Evolutionary conservation across 139 green algal genomes (phyloP).

Genomic region (Volvox reticuliferus): DNA sequence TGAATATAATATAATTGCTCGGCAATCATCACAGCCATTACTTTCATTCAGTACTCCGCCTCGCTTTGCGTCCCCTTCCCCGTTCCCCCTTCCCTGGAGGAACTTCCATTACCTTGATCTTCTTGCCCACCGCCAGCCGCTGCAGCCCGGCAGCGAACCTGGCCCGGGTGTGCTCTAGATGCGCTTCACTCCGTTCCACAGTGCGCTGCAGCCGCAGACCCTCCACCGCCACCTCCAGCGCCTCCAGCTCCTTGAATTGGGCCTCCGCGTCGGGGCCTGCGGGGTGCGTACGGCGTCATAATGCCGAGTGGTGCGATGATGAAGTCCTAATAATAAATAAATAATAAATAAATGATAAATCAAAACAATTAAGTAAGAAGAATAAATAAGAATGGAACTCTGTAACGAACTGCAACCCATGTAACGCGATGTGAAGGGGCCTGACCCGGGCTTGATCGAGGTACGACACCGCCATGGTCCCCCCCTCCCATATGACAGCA

Average conservation of each 20-base stretch:
- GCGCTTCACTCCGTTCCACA: constrained; percentile 31
- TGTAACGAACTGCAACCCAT: no score
- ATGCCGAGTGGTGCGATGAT: no score
- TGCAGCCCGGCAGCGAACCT: constrained; percentile 51
- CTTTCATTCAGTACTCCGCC: no score
- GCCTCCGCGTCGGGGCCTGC: constrained; percentile 47
- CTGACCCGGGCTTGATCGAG: background rate
- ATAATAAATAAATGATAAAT: no score
- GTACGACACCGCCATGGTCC: no score
- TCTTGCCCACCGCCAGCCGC: constrained; percentile 51
- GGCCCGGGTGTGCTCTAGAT: constrained; percentile 24
- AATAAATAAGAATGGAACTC: no score
- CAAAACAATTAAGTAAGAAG: no score
- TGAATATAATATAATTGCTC: no score
- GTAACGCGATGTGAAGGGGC: no score
- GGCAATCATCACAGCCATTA: no score
- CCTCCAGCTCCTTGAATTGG: constrained; percentile 56
- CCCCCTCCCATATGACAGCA: no score
- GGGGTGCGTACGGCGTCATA: background rate
- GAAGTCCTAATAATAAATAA: no score
- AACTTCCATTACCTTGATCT: constrained; percentile 42
- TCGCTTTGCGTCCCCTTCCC: background rate
- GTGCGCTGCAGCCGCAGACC: constrained; percentile 74
- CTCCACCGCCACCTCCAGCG: constrained; percentile 68
- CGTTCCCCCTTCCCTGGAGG: background rate